Base-by-base conservation (phyloP, 345 rosid genomes). In the Camelina laxa region DNA sequence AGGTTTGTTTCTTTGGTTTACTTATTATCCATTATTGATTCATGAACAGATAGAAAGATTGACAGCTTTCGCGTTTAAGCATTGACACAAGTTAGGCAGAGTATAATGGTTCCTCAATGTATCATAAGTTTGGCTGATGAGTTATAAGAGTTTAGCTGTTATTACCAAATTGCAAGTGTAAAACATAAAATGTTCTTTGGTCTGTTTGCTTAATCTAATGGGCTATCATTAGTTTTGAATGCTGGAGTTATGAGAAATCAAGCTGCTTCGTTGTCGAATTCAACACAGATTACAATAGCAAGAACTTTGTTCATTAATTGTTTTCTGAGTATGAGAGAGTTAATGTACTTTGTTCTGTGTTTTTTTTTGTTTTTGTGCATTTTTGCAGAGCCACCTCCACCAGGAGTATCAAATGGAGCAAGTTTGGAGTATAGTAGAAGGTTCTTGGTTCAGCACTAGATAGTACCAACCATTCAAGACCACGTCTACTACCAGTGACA, bases 361-460 rank as follows among this genome's bases (percentile, higher is more conserved):
- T 41, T 39, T n/a, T n/a, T n/a, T 5, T 13, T 14, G 20, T 53
- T 65, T 13, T 7, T 47, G 19, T 66, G 3, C 13, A 1, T n/a
- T 16, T 47, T 49, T 77, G 71, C 84, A 89, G 85, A 75, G 76
- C 83, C 81, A 0, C 77, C 81, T 55, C 85, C 91, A 16, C 82
- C 91, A 51, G 94, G 91, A 61, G 84, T 82, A 76, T 73, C 86
- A 60, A 86, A 87, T 75, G 91, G 92, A 65, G 68, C 69, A 31
- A 77, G 84, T 80, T 84, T 85, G 77, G 90, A 85, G 64, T 82
- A 80, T 76, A 84, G 86, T 84, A 85, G 86, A 73, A 87, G 81
- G 80, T 73, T 80, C 80, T 79, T n/a, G 88, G 95, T 72, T 67
- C 88, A 14, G 22, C 86, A 45, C 51, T 81, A 82, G 94, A 93